Evolutionary conservation across 2,329 filamentous ascomycete genomes (phyloP).

Genomic region (Sporothrix phasma): DNA sequence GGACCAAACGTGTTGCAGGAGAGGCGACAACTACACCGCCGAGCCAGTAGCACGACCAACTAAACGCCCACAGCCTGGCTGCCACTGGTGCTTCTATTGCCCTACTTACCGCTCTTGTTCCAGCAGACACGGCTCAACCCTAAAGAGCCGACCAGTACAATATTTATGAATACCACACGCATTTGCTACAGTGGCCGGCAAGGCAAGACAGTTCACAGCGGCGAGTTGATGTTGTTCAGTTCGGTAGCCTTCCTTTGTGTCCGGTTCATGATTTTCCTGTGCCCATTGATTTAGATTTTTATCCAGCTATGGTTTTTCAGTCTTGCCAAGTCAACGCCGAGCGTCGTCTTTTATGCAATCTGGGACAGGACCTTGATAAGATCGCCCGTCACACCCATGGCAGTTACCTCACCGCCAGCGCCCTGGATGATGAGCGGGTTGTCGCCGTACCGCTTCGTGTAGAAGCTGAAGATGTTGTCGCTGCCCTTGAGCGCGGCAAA

Average conservation of each 20-base stretch:
- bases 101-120: no score
- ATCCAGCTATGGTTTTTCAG: neutral
- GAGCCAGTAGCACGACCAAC: neutral
- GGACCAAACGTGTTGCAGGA: neutral
- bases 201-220: neutral
- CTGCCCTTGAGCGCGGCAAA: slow-evolving; percentile 94
- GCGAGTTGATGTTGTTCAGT: neutral
- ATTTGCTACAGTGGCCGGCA: no score
- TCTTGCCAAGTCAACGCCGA: neutral
- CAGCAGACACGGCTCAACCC: neutral
- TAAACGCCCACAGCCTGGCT: neutral
- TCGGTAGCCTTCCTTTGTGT: neutral
- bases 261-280: neutral
- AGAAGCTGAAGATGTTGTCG: slow-evolving; percentile 98
- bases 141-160: neutral
- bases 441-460: slow-evolving; percentile 85
- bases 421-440: slow-evolving; percentile 93
- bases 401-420: slow-evolving; percentile 89
- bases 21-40: neutral
- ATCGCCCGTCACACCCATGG: slow-evolving; percentile 95
- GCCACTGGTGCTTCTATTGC: no score
- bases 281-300: no score
- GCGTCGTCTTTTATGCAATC: slow-evolving; percentile 35
- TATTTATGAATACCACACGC: neutral
- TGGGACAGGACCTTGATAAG: slow-evolving; percentile 77